Percentiles rank a stretch among this genome's conserved stretches.
Evolutionary conservation across 495 filamentous ascomycete genomes (phyloP).

Genomic region (Penicillium coprophilum): DNA sequence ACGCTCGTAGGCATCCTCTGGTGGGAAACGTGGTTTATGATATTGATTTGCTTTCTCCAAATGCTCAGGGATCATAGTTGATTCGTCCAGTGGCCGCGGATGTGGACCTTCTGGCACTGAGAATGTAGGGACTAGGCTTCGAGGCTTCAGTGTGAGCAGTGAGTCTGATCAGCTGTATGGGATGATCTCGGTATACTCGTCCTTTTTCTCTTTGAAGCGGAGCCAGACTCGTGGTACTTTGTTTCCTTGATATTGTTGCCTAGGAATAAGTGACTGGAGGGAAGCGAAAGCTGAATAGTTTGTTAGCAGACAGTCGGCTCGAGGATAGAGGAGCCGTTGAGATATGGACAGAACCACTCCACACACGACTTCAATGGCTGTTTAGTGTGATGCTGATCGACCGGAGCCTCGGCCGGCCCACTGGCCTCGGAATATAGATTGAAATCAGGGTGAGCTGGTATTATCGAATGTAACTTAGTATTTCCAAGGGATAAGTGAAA

Average conservation of each 20-base stretch:
- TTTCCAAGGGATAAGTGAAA: neutral
- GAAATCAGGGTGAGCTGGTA: slow-evolving; percentile 41
- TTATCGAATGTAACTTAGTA: slow-evolving; percentile 2
- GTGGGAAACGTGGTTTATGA: slow-evolving; percentile 49
- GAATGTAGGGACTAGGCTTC: slow-evolving; percentile 68
- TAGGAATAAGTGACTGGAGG: neutral
- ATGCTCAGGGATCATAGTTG: slow-evolving; percentile 65
- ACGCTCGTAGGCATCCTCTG: slow-evolving; percentile 54
- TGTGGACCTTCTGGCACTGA: slow-evolving; percentile 27
- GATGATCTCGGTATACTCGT: slow-evolving; percentile 72
- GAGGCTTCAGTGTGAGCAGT: slow-evolving; percentile 65
- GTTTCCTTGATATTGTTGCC: slow-evolving; percentile 6
- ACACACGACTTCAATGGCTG: slow-evolving; percentile 61
- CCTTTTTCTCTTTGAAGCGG: slow-evolving; percentile 66
- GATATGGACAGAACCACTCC: slow-evolving; percentile 61
- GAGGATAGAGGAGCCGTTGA: neutral
- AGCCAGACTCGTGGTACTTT: slow-evolving; percentile 65
- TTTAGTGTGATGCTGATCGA: slow-evolving; percentile 48
- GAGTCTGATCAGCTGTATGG: slow-evolving; percentile 66
- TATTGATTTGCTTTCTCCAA: slow-evolving; percentile 64
- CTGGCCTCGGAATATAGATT: slow-evolving; percentile 54
- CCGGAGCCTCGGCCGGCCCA: slow-evolving; percentile 48
- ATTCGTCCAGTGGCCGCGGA: slow-evolving; percentile 61
- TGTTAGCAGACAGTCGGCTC: slow-evolving; percentile 8
- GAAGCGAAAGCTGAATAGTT: slow-evolving; percentile 30